These are phyloP conservation scores for Bondarzewia mesenterica DNA, from an alignment of 1,284 basidiomycete genomes.

Conservation along the genomic window DNA sequence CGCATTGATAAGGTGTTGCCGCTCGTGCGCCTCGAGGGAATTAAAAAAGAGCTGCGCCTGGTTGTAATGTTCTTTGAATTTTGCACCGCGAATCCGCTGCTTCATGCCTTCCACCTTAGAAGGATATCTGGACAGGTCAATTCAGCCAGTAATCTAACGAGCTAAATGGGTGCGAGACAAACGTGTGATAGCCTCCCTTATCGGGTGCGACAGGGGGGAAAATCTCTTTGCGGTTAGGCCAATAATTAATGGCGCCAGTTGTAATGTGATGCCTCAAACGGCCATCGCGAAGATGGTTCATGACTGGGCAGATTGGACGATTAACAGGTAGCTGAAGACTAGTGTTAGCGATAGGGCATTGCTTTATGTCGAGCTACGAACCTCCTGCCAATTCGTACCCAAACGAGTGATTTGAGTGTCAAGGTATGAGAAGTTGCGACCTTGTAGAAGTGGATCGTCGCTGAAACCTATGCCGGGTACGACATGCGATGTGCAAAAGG, in stretches of 20 bases:
- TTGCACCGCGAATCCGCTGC: slow-evolving; percentile 56
- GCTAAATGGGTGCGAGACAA: slow-evolving; percentile 13
- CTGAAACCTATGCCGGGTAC: slow-evolving; percentile 77
- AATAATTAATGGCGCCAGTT: slow-evolving; percentile 61
- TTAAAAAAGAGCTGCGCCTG: slow-evolving; percentile 78
- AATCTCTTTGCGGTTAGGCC: slow-evolving; percentile 60
- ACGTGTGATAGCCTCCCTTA: slow-evolving; percentile 58
- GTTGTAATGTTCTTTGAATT: slow-evolving; percentile 67
- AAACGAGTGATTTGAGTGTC: slow-evolving; percentile 74
- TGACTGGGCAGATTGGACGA: slow-evolving; percentile 71
- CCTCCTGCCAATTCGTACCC: slow-evolving; percentile 67
- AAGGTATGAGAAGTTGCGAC: slow-evolving; percentile 78
- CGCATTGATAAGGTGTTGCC: slow-evolving; percentile 56
- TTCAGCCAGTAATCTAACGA: background rate
- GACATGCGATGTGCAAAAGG: slow-evolving; percentile 77
- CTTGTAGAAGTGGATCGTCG: slow-evolving; percentile 78
- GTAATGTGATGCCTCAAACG: slow-evolving; percentile 48
- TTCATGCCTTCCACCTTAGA: slow-evolving; percentile 55
- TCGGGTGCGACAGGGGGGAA: slow-evolving; percentile 38
- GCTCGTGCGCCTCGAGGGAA: slow-evolving; percentile 60
- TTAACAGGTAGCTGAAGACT: slow-evolving; percentile 64
- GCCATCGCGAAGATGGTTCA: slow-evolving; percentile 70
- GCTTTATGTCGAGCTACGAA: slow-evolving; percentile 15
- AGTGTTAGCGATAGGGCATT: background rate
- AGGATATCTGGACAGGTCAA: slow-evolving; percentile 39